Evolutionary conservation across 2,329 filamentous ascomycete species (phyloP), one percentile per base, ranked within the genome.

Genomic region (Fusarium continuum): DNA sequence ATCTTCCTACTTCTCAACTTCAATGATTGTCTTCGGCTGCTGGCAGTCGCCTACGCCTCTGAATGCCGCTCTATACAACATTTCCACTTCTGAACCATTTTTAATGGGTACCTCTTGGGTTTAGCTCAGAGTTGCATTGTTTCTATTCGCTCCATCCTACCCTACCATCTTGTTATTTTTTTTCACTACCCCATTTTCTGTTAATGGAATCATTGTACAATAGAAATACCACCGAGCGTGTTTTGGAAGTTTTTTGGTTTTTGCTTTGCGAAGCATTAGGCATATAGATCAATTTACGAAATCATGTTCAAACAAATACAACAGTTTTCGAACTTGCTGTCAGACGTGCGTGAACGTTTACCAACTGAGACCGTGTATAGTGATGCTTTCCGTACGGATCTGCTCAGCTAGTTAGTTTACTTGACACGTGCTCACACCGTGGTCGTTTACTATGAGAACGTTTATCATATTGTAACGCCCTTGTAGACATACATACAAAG

Each of bases 181-280:
- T 41, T 25, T 19, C 13, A 19, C 9, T 40, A 16, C 20, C 8
- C 26, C 16, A n/a, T 25, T 43, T 45, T 43, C 38, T 6, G 19
- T 39, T n/a, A 34, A 51, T n/a, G n/a, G 52, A 52, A 54, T 31
- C 26, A 13, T 51, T 66, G 48, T 66, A 67, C 26, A 19, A 61
- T 58, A 61, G 47, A 60, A 65, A 68, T 68, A 67, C 62, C 61
- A 66, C 35, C 20, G 13, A 68, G 62, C 61, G 64, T 55, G 48
- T 35, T 31, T 46, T 34, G 22, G 36, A 36, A 49, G 29, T 64
- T 63, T 52, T 10, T 41, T 8, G n/a, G n/a, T n/a, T n/a, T n/a
- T n/a, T n/a, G n/a, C n/a, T 46, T 54, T 45, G 34, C 44, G 35
- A 22, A 39, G 13, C 34, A 63, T 43, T 34, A 44, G 20, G 34